Percentiles rank a stretch among this genome's conserved stretches.
These are phyloP conservation scores for Crithidia thermophila DNA, from an alignment of 208 protist genomes.

Conservation along the genomic window DNA sequence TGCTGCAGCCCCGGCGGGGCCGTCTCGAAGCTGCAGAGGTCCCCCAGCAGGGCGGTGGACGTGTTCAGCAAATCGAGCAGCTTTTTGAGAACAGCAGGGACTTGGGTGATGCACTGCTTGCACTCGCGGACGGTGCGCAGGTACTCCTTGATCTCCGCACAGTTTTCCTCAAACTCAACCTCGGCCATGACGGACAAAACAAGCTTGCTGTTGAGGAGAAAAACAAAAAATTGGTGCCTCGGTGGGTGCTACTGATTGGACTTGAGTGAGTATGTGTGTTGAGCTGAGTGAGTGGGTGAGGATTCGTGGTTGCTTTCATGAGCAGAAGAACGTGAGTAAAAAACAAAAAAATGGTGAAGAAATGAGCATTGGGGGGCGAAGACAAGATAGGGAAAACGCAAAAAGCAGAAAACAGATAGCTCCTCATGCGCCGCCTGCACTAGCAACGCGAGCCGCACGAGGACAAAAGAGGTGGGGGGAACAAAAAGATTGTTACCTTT, in stretches of 20 bases:
- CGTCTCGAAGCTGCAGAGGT: conserved; percentile 11
- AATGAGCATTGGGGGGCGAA: too few species aligned
- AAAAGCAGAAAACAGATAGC: neutral
- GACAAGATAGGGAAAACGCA: neutral
- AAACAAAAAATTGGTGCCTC: too few species aligned
- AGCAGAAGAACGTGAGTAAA: neutral
- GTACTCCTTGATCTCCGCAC: conserved; percentile 14
- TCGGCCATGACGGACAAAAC: neutral
- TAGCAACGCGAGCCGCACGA: too few species aligned
- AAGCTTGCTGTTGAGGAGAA: too few species aligned
- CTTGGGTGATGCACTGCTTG: conserved; percentile 10
- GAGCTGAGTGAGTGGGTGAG: too few species aligned
- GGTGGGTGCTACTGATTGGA: too few species aligned
- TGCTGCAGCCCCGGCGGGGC: conserved; percentile 1
- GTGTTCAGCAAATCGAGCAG: conserved; percentile 9
- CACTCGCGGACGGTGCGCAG: conserved; percentile 7
- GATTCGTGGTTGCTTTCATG: too few species aligned
- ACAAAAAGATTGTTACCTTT: too few species aligned
- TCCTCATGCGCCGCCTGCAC: too few species aligned
- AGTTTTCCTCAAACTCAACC: conserved; percentile 16
- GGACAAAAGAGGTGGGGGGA: too few species aligned
- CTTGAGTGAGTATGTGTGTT: too few species aligned
- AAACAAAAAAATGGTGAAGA: neutral
- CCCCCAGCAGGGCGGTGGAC: conserved; percentile 14
- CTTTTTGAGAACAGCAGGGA: conserved; percentile 1